phyloP scores from a whole-genome alignment of 108 stramenopile species.

The Aureococcus anophagefferens region DNA sequence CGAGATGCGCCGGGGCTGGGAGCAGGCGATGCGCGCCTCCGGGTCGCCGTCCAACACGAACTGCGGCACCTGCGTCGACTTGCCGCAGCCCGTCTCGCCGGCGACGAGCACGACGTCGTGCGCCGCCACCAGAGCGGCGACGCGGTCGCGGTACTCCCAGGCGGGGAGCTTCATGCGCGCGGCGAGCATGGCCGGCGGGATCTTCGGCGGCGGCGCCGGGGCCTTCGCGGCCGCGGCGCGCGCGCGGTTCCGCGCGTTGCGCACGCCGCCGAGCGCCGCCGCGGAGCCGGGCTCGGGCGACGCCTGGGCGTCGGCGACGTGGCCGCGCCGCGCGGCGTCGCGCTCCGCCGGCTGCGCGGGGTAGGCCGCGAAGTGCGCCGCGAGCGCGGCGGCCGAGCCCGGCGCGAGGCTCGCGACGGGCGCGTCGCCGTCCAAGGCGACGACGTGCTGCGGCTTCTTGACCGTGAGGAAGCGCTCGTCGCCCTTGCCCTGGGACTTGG shows the following conservation, averaged over 20 bases:
- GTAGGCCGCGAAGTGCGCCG: neutral
- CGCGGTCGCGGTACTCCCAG: neutral
- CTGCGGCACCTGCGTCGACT: constrained; percentile 49
- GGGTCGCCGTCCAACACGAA: constrained; percentile 19
- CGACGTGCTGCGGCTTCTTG: neutral
- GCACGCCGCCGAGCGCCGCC: no score
- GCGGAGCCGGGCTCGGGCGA: no score
- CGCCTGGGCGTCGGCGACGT: no score
- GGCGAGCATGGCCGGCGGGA: neutral
- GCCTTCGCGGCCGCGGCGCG: neutral
- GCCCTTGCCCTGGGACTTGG: neutral
- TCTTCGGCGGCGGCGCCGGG: neutral
- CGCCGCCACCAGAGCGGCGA: neutral
- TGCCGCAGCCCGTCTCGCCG: constrained; percentile 58
- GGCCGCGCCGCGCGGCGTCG: neutral
- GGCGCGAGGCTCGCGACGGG: neutral
- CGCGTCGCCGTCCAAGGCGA: neutral
- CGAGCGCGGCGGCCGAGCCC: neutral
- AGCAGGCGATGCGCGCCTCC: constrained; percentile 35
- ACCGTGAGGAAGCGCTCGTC: neutral
- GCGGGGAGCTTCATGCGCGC: constrained; percentile 4
- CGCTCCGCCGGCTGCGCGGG: neutral
- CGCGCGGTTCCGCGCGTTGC: no score
- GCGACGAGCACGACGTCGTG: constrained; percentile 12
- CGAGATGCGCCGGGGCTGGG: constrained; percentile 46